Evolutionary conservation across 768 basidiomycete species (phyloP).

Genomic region (Nidularia pulvinata): DNA sequence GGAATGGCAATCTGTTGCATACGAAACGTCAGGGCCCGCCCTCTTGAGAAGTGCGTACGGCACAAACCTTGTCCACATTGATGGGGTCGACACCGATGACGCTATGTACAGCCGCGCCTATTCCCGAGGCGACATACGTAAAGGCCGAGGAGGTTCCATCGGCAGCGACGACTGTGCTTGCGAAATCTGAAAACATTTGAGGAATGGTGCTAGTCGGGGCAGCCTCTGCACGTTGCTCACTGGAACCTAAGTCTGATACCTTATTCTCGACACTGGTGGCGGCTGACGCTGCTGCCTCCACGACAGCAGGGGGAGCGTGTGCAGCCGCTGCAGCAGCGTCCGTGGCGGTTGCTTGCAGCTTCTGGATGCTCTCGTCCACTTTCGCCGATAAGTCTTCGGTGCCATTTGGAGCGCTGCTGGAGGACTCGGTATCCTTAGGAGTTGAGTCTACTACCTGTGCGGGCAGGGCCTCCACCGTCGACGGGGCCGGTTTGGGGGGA

Average conservation of each 20-base stretch:
- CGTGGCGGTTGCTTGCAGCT: neutral
- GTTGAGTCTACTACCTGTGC: slow-evolving; percentile 3
- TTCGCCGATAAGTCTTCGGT: neutral
- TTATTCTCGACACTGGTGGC: neutral
- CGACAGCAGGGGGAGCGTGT: neutral
- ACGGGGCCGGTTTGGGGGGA: slow-evolving; percentile 39
- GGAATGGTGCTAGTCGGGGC: slow-evolving; percentile 15
- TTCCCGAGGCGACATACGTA: slow-evolving; percentile 34
- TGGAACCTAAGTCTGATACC: neutral
- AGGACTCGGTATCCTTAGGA: neutral
- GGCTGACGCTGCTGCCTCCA: neutral
- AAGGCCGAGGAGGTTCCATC: slow-evolving; percentile 35
- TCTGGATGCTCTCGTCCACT: neutral
- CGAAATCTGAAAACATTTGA: slow-evolving; percentile 32
- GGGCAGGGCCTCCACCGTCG: slow-evolving; percentile 7
- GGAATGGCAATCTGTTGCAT: slow-evolving; percentile 22
- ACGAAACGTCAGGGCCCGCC: slow-evolving; percentile 1
- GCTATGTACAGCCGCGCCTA: slow-evolving; percentile 33
- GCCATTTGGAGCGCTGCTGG: neutral
- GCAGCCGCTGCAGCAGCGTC: neutral
- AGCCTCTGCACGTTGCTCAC: slow-evolving; percentile 10
- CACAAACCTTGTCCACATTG: slow-evolving; percentile 28
- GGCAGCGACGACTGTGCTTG: slow-evolving; percentile 30
- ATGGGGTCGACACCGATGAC: slow-evolving; percentile 38
- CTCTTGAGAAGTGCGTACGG: neutral